Percentiles rank a stretch among this genome's conserved stretches.
These are phyloP conservation scores for Talaromyces sp. DNA, from an alignment of 2,329 filamentous ascomycete genomes.

Conservation along the genomic window DNA sequence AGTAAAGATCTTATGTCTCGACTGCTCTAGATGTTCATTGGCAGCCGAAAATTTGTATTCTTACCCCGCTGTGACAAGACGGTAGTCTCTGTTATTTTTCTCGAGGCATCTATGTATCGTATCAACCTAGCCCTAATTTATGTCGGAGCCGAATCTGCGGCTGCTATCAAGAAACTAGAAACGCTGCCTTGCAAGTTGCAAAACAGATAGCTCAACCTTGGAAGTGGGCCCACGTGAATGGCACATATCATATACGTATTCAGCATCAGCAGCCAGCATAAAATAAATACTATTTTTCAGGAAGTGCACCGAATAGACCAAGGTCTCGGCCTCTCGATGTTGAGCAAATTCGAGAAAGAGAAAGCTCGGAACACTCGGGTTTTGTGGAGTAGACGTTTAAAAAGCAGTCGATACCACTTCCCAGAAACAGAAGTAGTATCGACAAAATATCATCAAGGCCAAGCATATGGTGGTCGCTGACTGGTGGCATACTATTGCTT, in stretches of 20 bases:
- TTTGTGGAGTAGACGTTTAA: neutral
- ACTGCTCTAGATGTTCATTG: neutral
- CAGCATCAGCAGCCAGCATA: neutral
- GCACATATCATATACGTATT: neutral
- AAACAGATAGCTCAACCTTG: neutral
- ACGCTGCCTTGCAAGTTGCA: neutral
- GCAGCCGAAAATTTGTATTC: neutral
- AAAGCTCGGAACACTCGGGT: neutral
- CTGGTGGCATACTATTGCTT: neutral
- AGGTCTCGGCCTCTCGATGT: neutral
- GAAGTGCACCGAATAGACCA: neutral
- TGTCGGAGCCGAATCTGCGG: neutral
- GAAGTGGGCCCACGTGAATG: neutral
- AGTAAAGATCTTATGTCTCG: neutral
- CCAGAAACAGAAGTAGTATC: neutral
- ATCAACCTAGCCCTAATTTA: neutral
- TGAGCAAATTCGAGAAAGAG: neutral
- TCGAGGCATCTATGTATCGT: neutral
- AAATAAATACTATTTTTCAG: neutral
- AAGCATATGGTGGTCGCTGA: neutral
- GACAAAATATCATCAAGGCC: neutral
- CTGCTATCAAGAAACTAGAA: neutral
- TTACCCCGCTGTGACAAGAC: neutral
- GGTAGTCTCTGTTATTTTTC: neutral
- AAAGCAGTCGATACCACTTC: neutral